These are phyloP conservation scores for Monoraphidium neglectum DNA, from an alignment of 139 green algal species.

Conservation along the genomic window DNA sequence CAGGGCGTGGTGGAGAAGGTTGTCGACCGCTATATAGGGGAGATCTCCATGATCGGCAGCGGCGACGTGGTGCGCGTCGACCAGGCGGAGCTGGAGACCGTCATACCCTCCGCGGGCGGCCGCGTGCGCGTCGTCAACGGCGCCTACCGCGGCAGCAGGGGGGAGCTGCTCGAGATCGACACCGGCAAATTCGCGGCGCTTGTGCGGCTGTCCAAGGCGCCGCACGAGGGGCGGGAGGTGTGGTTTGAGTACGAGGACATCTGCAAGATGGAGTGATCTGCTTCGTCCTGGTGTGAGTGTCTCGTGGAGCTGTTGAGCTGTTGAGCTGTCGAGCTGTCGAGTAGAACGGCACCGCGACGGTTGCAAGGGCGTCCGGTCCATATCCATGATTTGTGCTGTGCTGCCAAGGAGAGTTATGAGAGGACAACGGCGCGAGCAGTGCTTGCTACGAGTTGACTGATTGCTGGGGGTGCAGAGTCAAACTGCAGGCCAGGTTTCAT, in stretches of 20 bases:
- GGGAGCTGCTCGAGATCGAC: conserved; percentile 64
- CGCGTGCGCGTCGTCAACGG: conserved; percentile 83
- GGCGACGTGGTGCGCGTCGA: conserved; percentile 86
- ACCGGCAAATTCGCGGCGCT: conserved; percentile 66
- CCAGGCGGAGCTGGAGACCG: conserved; percentile 93
- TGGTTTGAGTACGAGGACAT: conserved; percentile 94
- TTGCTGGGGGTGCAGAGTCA: too few relatives aligned
- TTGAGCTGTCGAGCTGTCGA: too few relatives aligned
- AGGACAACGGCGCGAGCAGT: too few relatives aligned
- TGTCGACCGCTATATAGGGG: conserved; percentile 73
- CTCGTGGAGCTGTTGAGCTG: too few relatives aligned
- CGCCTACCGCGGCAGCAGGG: conserved; percentile 53
- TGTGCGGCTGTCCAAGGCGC: conserved; percentile 51
- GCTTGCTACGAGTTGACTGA: too few relatives aligned
- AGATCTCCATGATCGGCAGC: conserved; percentile 78
- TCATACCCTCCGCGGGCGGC: conserved; percentile 65
- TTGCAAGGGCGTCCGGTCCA: too few relatives aligned
- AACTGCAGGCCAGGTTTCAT: too few relatives aligned
- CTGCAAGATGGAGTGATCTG: conserved; percentile 69
- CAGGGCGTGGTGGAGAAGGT: conserved; percentile 77
- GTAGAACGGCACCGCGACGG: too few relatives aligned
- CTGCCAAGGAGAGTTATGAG: too few relatives aligned
- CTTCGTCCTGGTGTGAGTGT: too few relatives aligned
- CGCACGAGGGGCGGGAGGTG: conserved; percentile 47
- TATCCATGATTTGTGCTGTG: too few relatives aligned